phyloP scores from a whole-genome alignment of 805 yeast species.

The Ogataea zsoltii region DNA sequence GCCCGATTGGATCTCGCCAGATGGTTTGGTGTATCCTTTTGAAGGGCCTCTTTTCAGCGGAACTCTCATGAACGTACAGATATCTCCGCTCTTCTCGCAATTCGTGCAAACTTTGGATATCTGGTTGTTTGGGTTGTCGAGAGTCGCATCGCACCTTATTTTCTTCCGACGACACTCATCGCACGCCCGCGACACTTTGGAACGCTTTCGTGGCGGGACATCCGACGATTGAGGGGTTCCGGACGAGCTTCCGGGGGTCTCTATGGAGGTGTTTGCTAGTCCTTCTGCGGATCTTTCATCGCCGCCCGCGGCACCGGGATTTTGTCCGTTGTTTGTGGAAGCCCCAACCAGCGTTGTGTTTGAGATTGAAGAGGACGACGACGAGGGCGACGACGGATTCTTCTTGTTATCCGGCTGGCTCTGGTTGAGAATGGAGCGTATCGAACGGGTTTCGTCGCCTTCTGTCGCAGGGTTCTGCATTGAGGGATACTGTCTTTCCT shows the following conservation, averaged over 20 bases:
- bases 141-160: slow-evolving; percentile 66
- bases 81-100: slow-evolving; percentile 60
- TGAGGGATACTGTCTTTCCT: too few species aligned
- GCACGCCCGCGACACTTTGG: slow-evolving; percentile 79
- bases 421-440: not conserved
- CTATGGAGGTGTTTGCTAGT: not conserved
- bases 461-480: too few species aligned
- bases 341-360: not conserved
- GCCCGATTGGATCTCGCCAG: slow-evolving; percentile 37
- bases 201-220: slow-evolving; percentile 50
- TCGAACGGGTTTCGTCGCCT: not conserved
- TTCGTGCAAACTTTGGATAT: slow-evolving; percentile 59
- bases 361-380: slow-evolving; percentile 1
- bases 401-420: not conserved
- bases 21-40: slow-evolving; percentile 53
- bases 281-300: not conserved
- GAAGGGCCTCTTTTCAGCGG: slow-evolving; percentile 82
- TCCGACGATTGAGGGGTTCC: not conserved
- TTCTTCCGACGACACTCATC: slow-evolving; percentile 78
- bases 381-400: not conserved
- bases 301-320: not conserved
- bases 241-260: not conserved
- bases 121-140: slow-evolving; percentile 42
- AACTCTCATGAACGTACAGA: slow-evolving; percentile 66
- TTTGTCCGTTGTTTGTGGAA: not conserved